Evolutionary conservation across 768 basidiomycete species (phyloP), one percentile per base, ranked within the genome.

Genomic region (Pulveroboletus sp.): DNA sequence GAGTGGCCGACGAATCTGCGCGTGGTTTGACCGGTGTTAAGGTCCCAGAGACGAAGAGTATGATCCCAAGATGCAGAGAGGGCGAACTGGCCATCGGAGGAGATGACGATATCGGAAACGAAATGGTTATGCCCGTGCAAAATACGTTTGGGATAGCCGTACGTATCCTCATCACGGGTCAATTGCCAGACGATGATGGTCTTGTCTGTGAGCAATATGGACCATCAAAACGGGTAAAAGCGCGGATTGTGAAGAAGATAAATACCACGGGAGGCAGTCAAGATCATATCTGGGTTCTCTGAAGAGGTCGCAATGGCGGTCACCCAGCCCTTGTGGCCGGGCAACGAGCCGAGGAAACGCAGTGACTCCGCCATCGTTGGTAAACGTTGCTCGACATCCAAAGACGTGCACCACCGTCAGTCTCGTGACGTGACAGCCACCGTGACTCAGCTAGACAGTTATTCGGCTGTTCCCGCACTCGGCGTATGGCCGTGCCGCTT

Each of bases 1-100:
- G 84, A 93, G 80, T 99, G 96, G 59, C 96, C 96, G 60, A 98
- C 89, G 69, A 99, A 99, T 65, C 91, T 86, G 66, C 93, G 89
- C 58, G 96, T 98, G 55, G 96, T 99, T 58, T 79, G 72, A 51
- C 96, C 96, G 43, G 89, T 97, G 83, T 97, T 97, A 55, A 99
- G 82, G 74, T 99, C 96, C 96, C 96, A 99, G 54, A 99, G 86
- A 67, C 96, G 90, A 64, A 99, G 89, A 35, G 96, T 98, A 78
- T 98, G 95, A 77, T 99, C 96, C 96, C 96, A 98, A 38, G 95
- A 98, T 35, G 96, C 89, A 56, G 96, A 98, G 54, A 99, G 87
- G 40, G 96, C 95, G 72, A 97, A 98, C 76, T 98, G 95, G 65
- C 96, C 96, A 70, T 99, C 96, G 53, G 95, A 96, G 53, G 95